A percentile compares a stretch with the other conserved stretches of the same genome.
Conservation (phyloP, 73 alveolate species). For the Halteria grandinella region DNA sequence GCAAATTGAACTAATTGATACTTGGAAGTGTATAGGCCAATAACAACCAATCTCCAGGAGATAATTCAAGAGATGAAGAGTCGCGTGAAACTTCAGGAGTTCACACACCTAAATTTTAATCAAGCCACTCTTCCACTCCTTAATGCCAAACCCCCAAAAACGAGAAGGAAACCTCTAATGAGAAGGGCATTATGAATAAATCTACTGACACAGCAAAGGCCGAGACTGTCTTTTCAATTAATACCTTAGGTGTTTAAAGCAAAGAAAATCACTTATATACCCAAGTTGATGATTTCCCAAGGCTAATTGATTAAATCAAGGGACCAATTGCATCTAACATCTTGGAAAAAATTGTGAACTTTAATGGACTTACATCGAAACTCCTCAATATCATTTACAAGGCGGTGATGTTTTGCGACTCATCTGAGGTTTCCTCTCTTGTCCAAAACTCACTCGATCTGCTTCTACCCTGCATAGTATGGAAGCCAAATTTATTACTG, state of each 20-base stretch:
- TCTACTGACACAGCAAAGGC: conserved; percentile 1
- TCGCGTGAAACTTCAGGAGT: conserved; percentile 57
- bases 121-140: conserved; percentile 64
- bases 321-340: conserved; percentile 40
- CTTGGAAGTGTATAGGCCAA: conserved; percentile 5
- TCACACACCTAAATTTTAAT: conserved; percentile 65
- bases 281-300: conserved; percentile 69
- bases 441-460: conserved; percentile 59
- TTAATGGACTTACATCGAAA: conserved; percentile 32
- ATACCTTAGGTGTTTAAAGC: conserved; percentile 6
- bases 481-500: conserved; percentile 50
- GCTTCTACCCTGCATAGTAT: conserved; percentile 61
- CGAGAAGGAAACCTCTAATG: conserved; percentile 2
- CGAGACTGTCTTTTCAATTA: not conserved
- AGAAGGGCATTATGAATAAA: not conserved
- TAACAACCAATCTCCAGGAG: conserved; percentile 37
- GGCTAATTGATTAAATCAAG: conserved; percentile 54
- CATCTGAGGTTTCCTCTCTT: conserved; percentile 30
- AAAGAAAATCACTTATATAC: conserved; percentile 24
- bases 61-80: conserved; percentile 21
- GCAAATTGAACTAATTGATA: conserved; percentile 24
- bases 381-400: conserved; percentile 31
- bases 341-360: conserved; percentile 38
- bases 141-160: conserved; percentile 45
- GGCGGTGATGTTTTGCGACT: conserved; percentile 40